Percentiles rank a stretch among this genome's conserved stretches.
These are phyloP conservation scores for Samsoniella hepiali DNA, from an alignment of 2,329 filamentous ascomycete species.

Conservation along the genomic window DNA sequence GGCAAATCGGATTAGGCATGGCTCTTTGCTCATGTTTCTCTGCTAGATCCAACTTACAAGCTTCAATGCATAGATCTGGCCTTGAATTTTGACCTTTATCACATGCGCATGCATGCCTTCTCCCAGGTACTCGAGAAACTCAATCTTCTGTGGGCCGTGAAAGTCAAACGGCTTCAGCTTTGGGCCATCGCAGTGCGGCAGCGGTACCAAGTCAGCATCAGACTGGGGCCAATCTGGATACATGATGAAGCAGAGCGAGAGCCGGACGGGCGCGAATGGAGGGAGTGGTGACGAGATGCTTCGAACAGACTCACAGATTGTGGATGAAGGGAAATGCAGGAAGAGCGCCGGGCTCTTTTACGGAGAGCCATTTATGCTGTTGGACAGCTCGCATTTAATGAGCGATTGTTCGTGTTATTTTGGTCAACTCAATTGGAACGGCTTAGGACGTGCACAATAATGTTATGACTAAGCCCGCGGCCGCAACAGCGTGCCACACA, in stretches of 20 bases:
- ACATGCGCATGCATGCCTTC: conserved; percentile 19
- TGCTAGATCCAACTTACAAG: neutral
- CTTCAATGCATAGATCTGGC: neutral
- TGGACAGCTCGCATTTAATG: too few species aligned
- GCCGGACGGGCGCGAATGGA: too few species aligned
- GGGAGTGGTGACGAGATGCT: neutral
- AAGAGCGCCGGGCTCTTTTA: too few species aligned
- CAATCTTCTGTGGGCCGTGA: conserved; percentile 25
- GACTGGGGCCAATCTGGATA: conserved; percentile 7
- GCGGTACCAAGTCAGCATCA: conserved; percentile 22
- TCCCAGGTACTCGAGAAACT: conserved; percentile 23
- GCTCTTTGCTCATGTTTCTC: too few species aligned
- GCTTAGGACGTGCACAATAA: too few species aligned
- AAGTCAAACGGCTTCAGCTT: conserved; percentile 26
- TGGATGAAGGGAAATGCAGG: too few species aligned
- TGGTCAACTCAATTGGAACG: too few species aligned
- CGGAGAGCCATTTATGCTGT: too few species aligned
- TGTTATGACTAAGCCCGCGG: too few species aligned
- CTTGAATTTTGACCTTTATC: neutral
- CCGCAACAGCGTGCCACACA: too few species aligned
- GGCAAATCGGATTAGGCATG: neutral
- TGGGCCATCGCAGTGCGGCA: conserved; percentile 24
- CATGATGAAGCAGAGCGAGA: neutral
- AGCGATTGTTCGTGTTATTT: too few species aligned
- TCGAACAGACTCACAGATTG: neutral